Conservation (phyloP, 768 basidiomycete species). For the Auriscalpium orientale region DNA sequence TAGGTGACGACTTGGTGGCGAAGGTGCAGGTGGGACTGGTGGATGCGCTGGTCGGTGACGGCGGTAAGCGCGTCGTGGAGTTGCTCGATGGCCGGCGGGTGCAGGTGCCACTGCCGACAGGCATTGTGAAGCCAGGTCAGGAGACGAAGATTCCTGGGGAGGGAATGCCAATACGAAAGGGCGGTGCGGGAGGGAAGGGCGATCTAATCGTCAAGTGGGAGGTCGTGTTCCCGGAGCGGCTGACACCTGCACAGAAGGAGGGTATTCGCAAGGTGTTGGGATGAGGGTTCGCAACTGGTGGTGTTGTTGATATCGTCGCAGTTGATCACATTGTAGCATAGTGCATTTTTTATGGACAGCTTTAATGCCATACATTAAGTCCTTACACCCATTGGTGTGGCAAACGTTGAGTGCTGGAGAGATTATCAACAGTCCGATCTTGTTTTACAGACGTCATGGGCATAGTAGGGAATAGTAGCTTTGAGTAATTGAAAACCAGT, state of each 20-base stretch:
- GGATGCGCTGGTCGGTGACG: constrained; percentile 67
- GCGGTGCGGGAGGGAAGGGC: constrained; percentile 63
- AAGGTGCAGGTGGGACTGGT: constrained; percentile 63
- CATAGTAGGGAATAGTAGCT: too few relatives aligned
- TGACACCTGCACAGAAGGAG: constrained; percentile 76
- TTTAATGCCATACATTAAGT: too few relatives aligned
- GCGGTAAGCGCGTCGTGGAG: constrained; percentile 51
- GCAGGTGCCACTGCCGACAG: constrained; percentile 56
- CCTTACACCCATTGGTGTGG: too few relatives aligned
- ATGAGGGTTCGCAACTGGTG: constrained; percentile 18
- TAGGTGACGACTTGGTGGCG: constrained; percentile 73
- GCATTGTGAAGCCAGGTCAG: constrained; percentile 71
- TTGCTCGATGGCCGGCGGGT: constrained; percentile 75
- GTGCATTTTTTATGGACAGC: too few relatives aligned
- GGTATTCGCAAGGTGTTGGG: constrained; percentile 62
- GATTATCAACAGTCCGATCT: too few relatives aligned
- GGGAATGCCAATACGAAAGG: constrained; percentile 89
- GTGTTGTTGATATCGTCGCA: too few relatives aligned
- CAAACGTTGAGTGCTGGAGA: too few relatives aligned
- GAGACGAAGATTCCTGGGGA: constrained; percentile 65
- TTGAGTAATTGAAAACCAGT: too few relatives aligned
- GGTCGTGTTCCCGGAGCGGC: constrained; percentile 70
- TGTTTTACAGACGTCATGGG: too few relatives aligned
- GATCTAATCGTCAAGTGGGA: constrained; percentile 82
- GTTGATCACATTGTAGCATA: too few relatives aligned